Evolutionary conservation across 306 rosid genomes (phyloP), one percentile per base, ranked within the genome.

Genomic region (Trifolium dubium): DNA sequence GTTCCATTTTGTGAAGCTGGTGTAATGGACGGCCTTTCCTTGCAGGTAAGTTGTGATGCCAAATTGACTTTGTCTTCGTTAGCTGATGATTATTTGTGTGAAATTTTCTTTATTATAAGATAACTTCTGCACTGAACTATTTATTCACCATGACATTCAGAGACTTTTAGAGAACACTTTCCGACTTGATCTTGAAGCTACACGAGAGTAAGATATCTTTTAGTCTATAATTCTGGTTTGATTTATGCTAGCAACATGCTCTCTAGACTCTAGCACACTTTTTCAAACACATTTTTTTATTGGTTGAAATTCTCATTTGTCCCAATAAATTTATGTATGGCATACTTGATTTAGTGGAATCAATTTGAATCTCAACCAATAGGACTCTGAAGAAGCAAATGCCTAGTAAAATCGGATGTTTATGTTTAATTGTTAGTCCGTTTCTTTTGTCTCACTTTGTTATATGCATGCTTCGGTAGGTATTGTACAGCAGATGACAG

Each of bases 81-180:
- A 15, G 31, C 51, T 34, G 60, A 39, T 75, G 18, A 28, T 51
- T 51, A 71, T 71, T 66, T 63, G 34, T 3, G 67, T 76, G 30
- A 67, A 70, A 50, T 72, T 15, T 40, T 29, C 40, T 18, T 69
- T 63, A 10, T 50, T 28, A 32, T 78, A 59, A 70, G 73, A 70
- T 68, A 65, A 40, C 12, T 62, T 79, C 44, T 29, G 19, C 64
- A 63, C 69, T 67, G 11, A 72, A 35, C 5, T 75, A 69, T 23
- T 66, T 8, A 47, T 68, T 86, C 43, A 37, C 67, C 49, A 23
- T 84, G 81, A 59, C 69, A 43, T 72, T 79, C 82, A 93, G 98
- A 93, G 97, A 80, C 97, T 93, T 79, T 64, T 93, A 85, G 98
- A 93, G 88, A 93, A 81, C 88, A 91, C 98, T 80, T 93, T 91